Conservation (phyloP, 2,329 filamentous ascomycete species). For the Clonostachys sp. region DNA sequence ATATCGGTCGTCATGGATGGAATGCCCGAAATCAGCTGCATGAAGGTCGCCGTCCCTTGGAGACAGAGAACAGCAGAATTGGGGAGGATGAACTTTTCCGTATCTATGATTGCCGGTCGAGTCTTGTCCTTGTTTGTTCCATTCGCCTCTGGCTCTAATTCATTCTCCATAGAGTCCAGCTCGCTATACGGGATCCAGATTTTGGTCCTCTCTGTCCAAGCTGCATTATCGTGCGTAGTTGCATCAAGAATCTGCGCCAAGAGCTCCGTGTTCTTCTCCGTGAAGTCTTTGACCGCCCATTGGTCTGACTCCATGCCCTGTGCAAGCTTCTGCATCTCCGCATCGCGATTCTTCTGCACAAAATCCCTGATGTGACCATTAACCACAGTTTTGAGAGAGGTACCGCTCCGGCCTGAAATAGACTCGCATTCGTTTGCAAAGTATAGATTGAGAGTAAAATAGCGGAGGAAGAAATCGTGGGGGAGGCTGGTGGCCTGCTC, state of each 20-base stretch:
- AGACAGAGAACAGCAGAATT: slow-evolving; percentile 79
- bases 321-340: slow-evolving; percentile 69
- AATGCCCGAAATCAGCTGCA: slow-evolving; percentile 78
- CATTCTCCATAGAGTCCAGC: slow-evolving; percentile 15
- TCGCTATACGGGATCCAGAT: slow-evolving; percentile 50
- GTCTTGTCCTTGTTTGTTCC: slow-evolving; percentile 57
- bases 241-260: slow-evolving; percentile 62
- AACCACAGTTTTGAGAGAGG: slow-evolving; percentile 71
- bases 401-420: slow-evolving; percentile 74
- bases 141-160: slow-evolving; percentile 35
- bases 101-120: slow-evolving; percentile 73
- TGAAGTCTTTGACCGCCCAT: slow-evolving; percentile 76
- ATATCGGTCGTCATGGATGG: slow-evolving; percentile 87
- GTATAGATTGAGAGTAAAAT: slow-evolving; percentile 76
- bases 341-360: slow-evolving; percentile 65
- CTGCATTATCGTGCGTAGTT: slow-evolving; percentile 65
- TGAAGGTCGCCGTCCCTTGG: slow-evolving; percentile 74
- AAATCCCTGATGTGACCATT: slow-evolving; percentile 81
- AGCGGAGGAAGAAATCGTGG: slow-evolving; percentile 68
- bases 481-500: slow-evolving; percentile 68
- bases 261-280: slow-evolving; percentile 52
- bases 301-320: slow-evolving; percentile 75
- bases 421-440: slow-evolving; percentile 86
- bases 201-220: slow-evolving; percentile 59
- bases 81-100: slow-evolving; percentile 81